phyloP scores from a whole-genome alignment of 1,284 basidiomycete species.

The Moesziomyces aphidis region DNA sequence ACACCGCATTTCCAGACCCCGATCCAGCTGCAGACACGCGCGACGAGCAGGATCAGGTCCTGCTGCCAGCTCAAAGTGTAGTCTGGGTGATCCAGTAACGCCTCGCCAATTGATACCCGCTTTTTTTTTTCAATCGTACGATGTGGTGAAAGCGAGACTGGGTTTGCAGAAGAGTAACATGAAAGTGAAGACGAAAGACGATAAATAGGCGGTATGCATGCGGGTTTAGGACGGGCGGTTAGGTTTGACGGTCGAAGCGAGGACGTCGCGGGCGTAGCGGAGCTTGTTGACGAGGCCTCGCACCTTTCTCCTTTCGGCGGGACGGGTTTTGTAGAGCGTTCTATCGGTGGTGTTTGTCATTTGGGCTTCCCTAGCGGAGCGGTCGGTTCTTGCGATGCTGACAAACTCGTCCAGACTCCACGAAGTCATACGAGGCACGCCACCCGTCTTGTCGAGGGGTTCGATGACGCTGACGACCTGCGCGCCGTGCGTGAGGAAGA shows the following conservation, averaged over 20 bases:
- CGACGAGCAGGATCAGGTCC: slow-evolving; percentile 2
- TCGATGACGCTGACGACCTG: slow-evolving; percentile 83
- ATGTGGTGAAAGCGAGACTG: neutral
- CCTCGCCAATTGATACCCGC: neutral
- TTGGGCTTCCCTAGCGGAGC: slow-evolving; percentile 51
- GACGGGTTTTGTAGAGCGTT: slow-evolving; percentile 21
- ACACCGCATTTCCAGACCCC: no score
- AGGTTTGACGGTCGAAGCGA: slow-evolving; percentile 23
- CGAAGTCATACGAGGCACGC: slow-evolving; percentile 81
- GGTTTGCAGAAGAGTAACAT: neutral
- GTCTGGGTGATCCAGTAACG: slow-evolving; percentile 49
- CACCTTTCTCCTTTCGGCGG: slow-evolving; percentile 37
- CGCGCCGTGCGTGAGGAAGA: slow-evolving; percentile 85
- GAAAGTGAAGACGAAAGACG: no score
- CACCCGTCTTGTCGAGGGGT: slow-evolving; percentile 72
- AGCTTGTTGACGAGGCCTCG: slow-evolving; percentile 37
- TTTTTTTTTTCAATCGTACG: neutral
- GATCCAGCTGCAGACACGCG: neutral
- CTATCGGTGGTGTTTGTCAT: neutral
- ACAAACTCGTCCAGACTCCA: slow-evolving; percentile 83
- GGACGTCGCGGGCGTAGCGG: slow-evolving; percentile 38
- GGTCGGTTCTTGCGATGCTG: slow-evolving; percentile 71
- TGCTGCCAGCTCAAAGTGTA: slow-evolving; percentile 47
- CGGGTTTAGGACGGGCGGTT: neutral
- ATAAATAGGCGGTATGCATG: slow-evolving; percentile 3